Conservation (phyloP, 495 filamentous ascomycete species). For the Thermochaetoides thermophila region DNA sequence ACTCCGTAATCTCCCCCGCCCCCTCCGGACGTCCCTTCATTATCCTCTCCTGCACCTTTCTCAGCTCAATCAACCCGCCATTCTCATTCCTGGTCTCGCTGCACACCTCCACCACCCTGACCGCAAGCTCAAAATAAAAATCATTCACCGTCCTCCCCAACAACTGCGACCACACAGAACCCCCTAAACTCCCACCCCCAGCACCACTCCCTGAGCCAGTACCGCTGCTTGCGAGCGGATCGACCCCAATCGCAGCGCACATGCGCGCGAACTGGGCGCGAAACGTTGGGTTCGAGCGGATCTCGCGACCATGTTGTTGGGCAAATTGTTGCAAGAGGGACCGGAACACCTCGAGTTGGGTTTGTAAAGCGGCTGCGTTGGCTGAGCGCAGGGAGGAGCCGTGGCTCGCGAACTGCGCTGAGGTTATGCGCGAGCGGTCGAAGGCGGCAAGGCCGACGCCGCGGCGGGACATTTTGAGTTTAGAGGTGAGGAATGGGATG, state of each 20-base stretch:
- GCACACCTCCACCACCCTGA: conserved; percentile 87
- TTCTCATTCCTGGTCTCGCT: conserved; percentile 77
- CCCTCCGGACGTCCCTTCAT: conserved; percentile 59
- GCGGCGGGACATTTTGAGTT: conserved; percentile 48
- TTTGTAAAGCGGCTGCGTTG: conserved; percentile 69
- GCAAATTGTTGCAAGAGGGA: conserved; percentile 85
- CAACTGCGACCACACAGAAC: conserved; percentile 85
- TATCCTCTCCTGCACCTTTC: conserved; percentile 62
- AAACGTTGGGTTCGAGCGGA: conserved; percentile 86
- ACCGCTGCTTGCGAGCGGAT: conserved; percentile 66
- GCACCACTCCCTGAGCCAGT: conserved; percentile 28
- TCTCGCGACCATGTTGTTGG: conserved; percentile 84
- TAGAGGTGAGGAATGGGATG: no score
- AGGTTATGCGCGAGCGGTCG: conserved; percentile 62
- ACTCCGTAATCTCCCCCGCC: conserved; percentile 55
- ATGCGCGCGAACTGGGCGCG: conserved; percentile 95
- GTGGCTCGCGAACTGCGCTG: conserved; percentile 75
- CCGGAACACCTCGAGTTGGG: conserved; percentile 91
- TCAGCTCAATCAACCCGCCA: conserved; percentile 75
- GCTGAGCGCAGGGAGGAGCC: conserved; percentile 67
- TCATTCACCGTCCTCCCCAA: conserved; percentile 85
- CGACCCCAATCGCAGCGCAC: conserved; percentile 93
- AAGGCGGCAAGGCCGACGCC: conserved; percentile 89
- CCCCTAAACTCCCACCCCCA: conserved; percentile 24
- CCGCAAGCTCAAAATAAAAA: conserved; percentile 94